A percentile compares a stretch with the other conserved stretches of the same genome.
phyloP scores from a whole-genome alignment of 176 grass and related monocot species.

The Cenchrus fungigraminus region DNA sequence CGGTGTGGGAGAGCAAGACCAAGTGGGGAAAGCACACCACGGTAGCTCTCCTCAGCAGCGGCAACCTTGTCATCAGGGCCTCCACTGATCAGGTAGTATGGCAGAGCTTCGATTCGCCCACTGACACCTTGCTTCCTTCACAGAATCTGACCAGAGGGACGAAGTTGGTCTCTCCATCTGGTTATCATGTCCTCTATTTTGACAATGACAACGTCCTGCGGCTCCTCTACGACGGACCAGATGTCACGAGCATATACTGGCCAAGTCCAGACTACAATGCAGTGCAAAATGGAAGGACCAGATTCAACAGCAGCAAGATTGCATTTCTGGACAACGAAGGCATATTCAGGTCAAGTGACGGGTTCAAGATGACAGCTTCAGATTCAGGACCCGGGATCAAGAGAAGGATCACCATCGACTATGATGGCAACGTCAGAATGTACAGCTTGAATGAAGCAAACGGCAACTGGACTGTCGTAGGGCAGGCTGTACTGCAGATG shows the following conservation, averaged over 20 bases:
- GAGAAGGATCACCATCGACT: slow-evolving; percentile 67
- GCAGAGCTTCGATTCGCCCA: slow-evolving; percentile 64
- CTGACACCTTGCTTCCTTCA: slow-evolving; percentile 53
- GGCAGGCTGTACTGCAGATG: slow-evolving; percentile 39
- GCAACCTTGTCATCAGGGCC: slow-evolving; percentile 57
- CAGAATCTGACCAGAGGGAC: slow-evolving; percentile 45
- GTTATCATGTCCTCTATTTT: slow-evolving; percentile 55
- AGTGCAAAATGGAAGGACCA: slow-evolving; percentile 48
- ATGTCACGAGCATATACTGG: slow-evolving; percentile 73
- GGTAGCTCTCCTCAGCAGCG: slow-evolving; percentile 53
- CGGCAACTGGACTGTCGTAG: slow-evolving; percentile 54
- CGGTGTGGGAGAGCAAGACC: slow-evolving; percentile 58
- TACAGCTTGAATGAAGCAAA: slow-evolving; percentile 77
- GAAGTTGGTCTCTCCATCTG: slow-evolving; percentile 39
- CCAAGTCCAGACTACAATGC: slow-evolving; percentile 55
- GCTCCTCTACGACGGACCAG: slow-evolving; percentile 60
- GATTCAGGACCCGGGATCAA: slow-evolving; percentile 48
- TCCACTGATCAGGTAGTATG: slow-evolving; percentile 38
- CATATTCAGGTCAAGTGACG: slow-evolving; percentile 60
- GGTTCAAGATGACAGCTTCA: slow-evolving; percentile 45
- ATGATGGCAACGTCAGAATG: slow-evolving; percentile 77
- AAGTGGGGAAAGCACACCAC: slow-evolving; percentile 41
- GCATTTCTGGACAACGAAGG: slow-evolving; percentile 57
- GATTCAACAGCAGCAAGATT: slow-evolving; percentile 60
- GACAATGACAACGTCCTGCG: slow-evolving; percentile 73